Percentiles rank a stretch among this genome's conserved stretches.
phyloP scores from a whole-genome alignment of 2,329 filamentous ascomycete genomes.

The Pseudogymnoascus pannorum region DNA sequence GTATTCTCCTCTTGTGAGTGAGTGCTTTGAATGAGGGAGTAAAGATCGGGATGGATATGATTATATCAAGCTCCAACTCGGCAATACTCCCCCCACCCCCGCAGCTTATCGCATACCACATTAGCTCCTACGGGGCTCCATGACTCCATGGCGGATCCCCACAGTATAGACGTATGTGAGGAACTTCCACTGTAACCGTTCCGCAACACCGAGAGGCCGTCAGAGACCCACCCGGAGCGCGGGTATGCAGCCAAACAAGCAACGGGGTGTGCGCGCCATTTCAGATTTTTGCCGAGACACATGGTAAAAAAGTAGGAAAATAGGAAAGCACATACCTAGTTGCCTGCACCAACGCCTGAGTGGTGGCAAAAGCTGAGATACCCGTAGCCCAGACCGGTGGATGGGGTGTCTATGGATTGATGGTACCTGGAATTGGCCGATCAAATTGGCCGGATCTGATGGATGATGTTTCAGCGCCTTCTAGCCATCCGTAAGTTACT shows the following conservation, averaged over 20 bases:
- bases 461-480: not conserved
- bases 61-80: conserved; percentile 3
- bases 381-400: not conserved
- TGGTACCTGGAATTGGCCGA: not conserved
- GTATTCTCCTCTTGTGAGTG: not conserved
- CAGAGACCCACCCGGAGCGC: not conserved
- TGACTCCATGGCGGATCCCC: not conserved
- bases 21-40: not conserved
- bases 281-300: not conserved
- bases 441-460: conserved; percentile 1
- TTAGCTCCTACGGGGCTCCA: not conserved
- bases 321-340: not conserved
- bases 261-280: not conserved
- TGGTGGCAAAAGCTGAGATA: not conserved
- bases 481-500: not conserved
- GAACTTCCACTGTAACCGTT: not conserved
- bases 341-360: not conserved
- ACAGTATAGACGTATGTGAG: not conserved
- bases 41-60: not conserved
- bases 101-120: not conserved
- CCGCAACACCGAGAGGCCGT: not conserved
- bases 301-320: not conserved
- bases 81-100: not conserved
- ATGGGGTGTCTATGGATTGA: not conserved
- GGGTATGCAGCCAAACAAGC: conserved; percentile 1